Evolutionary conservation across 805 yeast species (phyloP), one percentile per base, ranked within the genome.

Genomic region (Candida mattraensis): DNA sequence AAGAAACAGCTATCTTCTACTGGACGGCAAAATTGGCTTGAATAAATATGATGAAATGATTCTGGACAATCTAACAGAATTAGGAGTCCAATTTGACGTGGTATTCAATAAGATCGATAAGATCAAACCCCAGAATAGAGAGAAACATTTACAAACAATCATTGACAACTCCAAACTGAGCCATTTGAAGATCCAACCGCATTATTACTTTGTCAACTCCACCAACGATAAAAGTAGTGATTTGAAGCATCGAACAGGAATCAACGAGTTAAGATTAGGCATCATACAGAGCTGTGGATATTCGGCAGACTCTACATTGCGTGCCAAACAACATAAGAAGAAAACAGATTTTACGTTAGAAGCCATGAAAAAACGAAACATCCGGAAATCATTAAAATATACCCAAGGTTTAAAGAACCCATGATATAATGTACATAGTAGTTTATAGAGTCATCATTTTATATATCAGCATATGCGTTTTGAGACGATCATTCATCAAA

Each of bases 91-190:
- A 0, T 86, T 80, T 58, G 91, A 85, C 41, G 60, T 87, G 5
- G 74, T 87, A 0, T 74, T 87, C 56, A 87, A 94, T 17, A 87
- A 87, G 50, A 73, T 81, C 30, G 96, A 88, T 54, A 69, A 69
- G 42, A 51, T 82, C 5, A 52, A 58, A 35, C 59, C 61, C 18
- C 45, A 50, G 3, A 25, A 35, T 3, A 38, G 63, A 33, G 53
- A 63, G 18, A 51, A 54, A n/a, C 55, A 58, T 4, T 55, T 80
- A 3, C 61, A 69, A n/a, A 52, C 57, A 2, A 51, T 62, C 9
- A 50, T 77, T 15, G 50, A 55, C 3, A 61, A 63, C 3, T 60
- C 70, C 8, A 63, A 61, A 1, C 55, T 72, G 6, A 41, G 54
- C n/a, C 68, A 74, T 1, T 51, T 70, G 12, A 60, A 75, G 2